Percentiles rank a stretch among this genome's conserved stretches.
Conservation (phyloP, 2,329 filamentous ascomycete genomes). For the Westerdykella ornata region DNA sequence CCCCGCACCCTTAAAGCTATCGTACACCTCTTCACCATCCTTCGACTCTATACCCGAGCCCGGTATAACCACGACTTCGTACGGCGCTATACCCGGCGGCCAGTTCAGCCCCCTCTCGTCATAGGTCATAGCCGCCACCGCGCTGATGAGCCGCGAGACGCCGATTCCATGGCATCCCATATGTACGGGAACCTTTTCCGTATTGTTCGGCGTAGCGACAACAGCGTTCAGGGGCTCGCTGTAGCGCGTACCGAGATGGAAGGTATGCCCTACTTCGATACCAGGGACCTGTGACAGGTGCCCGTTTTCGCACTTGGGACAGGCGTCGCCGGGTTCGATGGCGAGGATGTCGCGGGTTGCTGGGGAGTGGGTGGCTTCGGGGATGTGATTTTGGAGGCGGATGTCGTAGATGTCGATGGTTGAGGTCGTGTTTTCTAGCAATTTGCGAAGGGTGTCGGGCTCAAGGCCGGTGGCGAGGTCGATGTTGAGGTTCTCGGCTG, state of each 20-base stretch:
- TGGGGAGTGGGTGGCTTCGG: slow-evolving; percentile 13
- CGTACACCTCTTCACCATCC: slow-evolving; percentile 57
- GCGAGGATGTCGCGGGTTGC: slow-evolving; percentile 56
- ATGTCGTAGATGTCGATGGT: slow-evolving; percentile 18
- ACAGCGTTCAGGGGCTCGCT: slow-evolving; percentile 64
- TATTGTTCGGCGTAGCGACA: slow-evolving; percentile 45
- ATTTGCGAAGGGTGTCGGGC: slow-evolving; percentile 12
- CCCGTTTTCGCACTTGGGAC: slow-evolving; percentile 61
- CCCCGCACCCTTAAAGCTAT: slow-evolving; percentile 42
- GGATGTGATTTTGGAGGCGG: slow-evolving; percentile 22
- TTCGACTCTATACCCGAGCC: slow-evolving; percentile 40
- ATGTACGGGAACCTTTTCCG: slow-evolving; percentile 54
- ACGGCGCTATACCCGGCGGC: slow-evolving; percentile 82
- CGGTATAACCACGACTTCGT: slow-evolving; percentile 63
- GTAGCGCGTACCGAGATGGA: slow-evolving; percentile 87
- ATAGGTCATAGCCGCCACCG: slow-evolving; percentile 68
- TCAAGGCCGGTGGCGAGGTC: slow-evolving; percentile 67
- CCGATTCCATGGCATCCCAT: slow-evolving; percentile 99
- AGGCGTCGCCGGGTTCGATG: slow-evolving; percentile 61
- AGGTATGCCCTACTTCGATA: slow-evolving; percentile 91
- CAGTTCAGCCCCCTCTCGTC: slow-evolving; percentile 71
- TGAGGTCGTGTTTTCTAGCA: slow-evolving; percentile 16
- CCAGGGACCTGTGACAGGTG: slow-evolving; percentile 61
- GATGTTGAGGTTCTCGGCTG: slow-evolving; percentile 43
- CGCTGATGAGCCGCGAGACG: slow-evolving; percentile 81